Base-by-base conservation (phyloP, 352 stramenopile genomes). In the Phytophthora cactorum region DNA sequence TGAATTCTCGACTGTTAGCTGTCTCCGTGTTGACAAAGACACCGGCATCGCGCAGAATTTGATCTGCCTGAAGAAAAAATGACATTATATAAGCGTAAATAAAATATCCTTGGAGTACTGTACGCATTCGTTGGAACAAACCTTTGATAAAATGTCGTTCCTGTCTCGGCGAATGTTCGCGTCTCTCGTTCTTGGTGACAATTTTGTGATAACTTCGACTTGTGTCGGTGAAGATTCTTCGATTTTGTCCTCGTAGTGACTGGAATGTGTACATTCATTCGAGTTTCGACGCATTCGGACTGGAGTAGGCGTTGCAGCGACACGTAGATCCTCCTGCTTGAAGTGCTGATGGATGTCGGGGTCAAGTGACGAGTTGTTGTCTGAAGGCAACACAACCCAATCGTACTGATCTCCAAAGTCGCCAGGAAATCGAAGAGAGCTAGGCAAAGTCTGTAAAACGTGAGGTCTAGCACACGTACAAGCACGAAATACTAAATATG, bases 11-110 rank as follows among this genome's bases (percentile, higher is more conserved):
- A 31, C 60, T 72, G 31, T 27, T 66, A 11, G 22, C 17, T 17
- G 58, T 41, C 4, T 66, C 44, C 5, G 52, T 56, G 14, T 27
- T 60, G 17, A 59, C 25, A 45, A 77, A 75, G 34, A 83, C 71
- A 1, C 78, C 78, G 53, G 76, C 78, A 25, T 77, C 59, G 1
- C 76, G 75, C 25, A 86, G 46, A 62, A 86, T 86, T 11, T 79
- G 74, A 44, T 86, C 78, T 5, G 76, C 76, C 78, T 86, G 32
- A 22, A 6, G 39, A 32, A 29, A 46, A 38, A 38, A 38, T 38
- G 8, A 38, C 36, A 43, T 22, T 22, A 43, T n/a, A 47, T n/a
- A 7, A 17, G 11, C 5, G 14, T 61, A 10, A 66, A 41, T 41
- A 45, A 36, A 14, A 14, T 2, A 12, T 7, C 14, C 34, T 34